phyloP scores from a whole-genome alignment of 2,329 filamentous ascomycete genomes.

The Dactylonectria macrodidyma region DNA sequence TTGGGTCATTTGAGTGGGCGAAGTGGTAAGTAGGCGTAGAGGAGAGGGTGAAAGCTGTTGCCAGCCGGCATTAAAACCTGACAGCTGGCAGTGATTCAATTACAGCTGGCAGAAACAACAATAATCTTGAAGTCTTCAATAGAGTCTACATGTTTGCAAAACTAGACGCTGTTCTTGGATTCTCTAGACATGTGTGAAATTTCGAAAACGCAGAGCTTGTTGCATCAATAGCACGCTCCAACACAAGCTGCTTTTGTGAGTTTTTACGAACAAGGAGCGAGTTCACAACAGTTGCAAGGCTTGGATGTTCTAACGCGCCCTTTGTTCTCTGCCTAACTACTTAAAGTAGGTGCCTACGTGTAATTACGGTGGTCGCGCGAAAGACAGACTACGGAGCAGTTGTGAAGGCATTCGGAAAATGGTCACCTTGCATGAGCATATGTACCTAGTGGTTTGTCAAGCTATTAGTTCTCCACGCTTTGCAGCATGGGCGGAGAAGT shows the following conservation, averaged over 20 bases:
- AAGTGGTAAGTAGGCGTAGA: no score
- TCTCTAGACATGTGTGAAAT: background rate
- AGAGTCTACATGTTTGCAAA: background rate
- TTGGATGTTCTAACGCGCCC: no score
- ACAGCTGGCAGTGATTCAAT: background rate
- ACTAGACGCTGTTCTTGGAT: background rate
- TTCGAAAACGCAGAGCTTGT: background rate
- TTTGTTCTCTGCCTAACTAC: background rate
- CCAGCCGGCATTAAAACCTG: no score
- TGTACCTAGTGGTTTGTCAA: no score
- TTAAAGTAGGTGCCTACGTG: no score
- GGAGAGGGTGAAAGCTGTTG: background rate
- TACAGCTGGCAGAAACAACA: background rate
- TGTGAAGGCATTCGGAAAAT: no score
- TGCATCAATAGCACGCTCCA: background rate
- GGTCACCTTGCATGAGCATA: no score
- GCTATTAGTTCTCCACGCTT: background rate
- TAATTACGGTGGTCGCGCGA: background rate
- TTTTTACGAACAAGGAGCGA: no score
- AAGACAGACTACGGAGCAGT: no score
- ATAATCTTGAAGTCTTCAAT: background rate
- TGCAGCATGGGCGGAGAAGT: background rate
- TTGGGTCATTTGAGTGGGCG: no score
- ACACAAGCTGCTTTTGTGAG: no score
- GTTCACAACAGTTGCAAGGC: no score